phyloP scores from a whole-genome alignment of 2,329 filamentous ascomycete genomes.

The Huntiella omanensis region DNA sequence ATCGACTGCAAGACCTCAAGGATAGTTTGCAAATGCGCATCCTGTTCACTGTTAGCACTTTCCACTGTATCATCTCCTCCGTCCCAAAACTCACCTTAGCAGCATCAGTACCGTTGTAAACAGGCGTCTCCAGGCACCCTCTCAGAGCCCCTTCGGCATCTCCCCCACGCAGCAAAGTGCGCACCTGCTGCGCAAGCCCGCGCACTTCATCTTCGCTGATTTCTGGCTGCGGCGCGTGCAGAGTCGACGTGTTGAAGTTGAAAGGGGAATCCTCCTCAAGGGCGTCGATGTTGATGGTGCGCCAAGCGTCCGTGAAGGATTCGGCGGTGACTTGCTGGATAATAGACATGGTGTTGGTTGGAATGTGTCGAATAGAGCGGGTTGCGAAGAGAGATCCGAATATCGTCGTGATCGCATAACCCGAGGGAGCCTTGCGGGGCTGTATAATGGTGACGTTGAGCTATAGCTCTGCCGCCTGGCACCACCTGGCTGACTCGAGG shows the following conservation, averaged over 20 bases:
- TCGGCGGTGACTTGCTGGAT: constrained; percentile 45
- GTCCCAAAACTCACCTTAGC: constrained; percentile 31
- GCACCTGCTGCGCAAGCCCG: constrained; percentile 58
- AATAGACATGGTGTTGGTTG: constrained; percentile 36
- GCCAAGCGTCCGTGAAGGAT: constrained; percentile 47
- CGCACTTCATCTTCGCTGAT: constrained; percentile 63
- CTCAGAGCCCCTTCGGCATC: constrained; percentile 75
- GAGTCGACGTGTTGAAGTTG: constrained; percentile 79
- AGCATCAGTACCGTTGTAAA: constrained; percentile 43
- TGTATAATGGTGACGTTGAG: constrained; percentile 1
- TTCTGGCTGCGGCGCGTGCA: constrained; percentile 59
- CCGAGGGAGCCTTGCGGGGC: constrained; percentile 7
- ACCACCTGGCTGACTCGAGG: background rate
- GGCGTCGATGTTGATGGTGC: constrained; percentile 87
- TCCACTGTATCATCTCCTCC: no score
- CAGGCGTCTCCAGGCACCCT: constrained; percentile 67
- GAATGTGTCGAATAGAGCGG: background rate
- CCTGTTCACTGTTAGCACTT: constrained; percentile 27
- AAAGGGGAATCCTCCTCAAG: constrained; percentile 73
- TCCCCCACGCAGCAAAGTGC: constrained; percentile 71
- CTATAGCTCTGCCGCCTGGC: background rate
- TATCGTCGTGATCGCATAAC: background rate
- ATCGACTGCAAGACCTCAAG: constrained; percentile 91
- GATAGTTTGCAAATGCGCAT: constrained; percentile 71
- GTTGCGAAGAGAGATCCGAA: background rate